These are phyloP conservation scores for Coemansia sp. DNA, from an alignment of 371 early-diverging fungal species.

Conservation along the genomic window DNA sequence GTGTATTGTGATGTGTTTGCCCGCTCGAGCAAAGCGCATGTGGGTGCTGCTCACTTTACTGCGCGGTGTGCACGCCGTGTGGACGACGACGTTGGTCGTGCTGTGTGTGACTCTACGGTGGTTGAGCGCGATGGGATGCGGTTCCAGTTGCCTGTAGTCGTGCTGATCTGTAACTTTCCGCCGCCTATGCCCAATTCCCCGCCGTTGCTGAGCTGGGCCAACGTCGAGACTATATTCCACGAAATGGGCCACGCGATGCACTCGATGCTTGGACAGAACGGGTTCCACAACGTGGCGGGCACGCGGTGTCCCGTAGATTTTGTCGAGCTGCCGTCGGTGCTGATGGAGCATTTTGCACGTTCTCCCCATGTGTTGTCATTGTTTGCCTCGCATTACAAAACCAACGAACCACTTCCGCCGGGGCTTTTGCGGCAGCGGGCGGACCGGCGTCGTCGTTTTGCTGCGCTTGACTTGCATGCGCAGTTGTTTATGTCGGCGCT, in stretches of 20 bases:
- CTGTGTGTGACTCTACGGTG: conserved; percentile 16
- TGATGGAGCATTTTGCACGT: conserved; percentile 88
- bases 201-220: conserved; percentile 61
- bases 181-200: conserved; percentile 52
- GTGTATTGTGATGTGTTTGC: conserved; percentile 91
- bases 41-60: conserved; percentile 92
- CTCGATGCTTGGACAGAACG: conserved; percentile 83
- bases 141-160: conserved; percentile 77
- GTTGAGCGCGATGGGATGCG: conserved; percentile 38
- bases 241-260: conserved; percentile 99
- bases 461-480: conserved; percentile 75
- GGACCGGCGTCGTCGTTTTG: conserved; percentile 57
- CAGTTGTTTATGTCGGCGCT: conserved; percentile 86
- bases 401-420: conserved; percentile 56
- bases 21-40: conserved; percentile 69
- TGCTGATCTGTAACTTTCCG: conserved; percentile 71
- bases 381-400: conserved; percentile 69
- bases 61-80: conserved; percentile 85
- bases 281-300: conserved; percentile 91
- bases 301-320: conserved; percentile 94
- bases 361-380: conserved; percentile 68
- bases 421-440: conserved; percentile 57
- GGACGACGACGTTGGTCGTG: conserved; percentile 63
- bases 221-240: conserved; percentile 95
- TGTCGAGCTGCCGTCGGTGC: conserved; percentile 93